Conservation (phyloP, 2,329 filamentous ascomycete genomes). For the Zymoseptoria ardabiliae region DNA sequence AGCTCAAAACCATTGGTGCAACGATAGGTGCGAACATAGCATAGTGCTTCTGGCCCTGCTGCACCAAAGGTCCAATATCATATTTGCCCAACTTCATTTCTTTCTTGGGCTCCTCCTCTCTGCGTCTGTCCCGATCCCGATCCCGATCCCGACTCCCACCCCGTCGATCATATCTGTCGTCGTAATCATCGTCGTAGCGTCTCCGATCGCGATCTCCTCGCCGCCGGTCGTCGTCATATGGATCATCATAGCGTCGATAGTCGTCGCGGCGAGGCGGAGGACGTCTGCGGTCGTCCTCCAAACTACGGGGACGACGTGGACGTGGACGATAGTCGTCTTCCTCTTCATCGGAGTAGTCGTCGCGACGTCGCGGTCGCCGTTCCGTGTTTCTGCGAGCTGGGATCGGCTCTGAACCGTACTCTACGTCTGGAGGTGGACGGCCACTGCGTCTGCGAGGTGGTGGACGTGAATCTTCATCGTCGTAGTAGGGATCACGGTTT, state of each 20-base stretch:
- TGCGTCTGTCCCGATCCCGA: constrained; percentile 9
- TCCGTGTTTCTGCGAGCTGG: constrained; percentile 22
- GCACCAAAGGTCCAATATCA: constrained; percentile 27
- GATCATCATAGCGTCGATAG: constrained; percentile 15
- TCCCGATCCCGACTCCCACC: constrained; percentile 14
- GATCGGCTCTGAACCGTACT: constrained; percentile 26
- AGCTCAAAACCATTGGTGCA: constrained; percentile 26
- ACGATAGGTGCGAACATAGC: constrained; percentile 26
- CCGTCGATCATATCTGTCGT: constrained; percentile 17
- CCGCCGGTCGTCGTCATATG: constrained; percentile 18
- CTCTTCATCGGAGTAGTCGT: constrained; percentile 19
- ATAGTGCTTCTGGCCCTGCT: constrained; percentile 30
- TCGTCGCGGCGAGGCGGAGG: constrained; percentile 13
- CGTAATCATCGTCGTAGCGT: constrained; percentile 17
- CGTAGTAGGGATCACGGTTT: constrained; percentile 11
- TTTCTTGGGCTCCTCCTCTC: constrained; percentile 14
- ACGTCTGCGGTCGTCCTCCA: constrained; percentile 14
- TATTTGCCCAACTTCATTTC: constrained; percentile 28
- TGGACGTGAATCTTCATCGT: constrained; percentile 22
- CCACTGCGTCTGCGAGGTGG: constrained; percentile 20
- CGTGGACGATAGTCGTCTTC: constrained; percentile 14
- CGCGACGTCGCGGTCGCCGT: constrained; percentile 16
- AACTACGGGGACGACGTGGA: constrained; percentile 9
- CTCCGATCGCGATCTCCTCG: constrained; percentile 11
- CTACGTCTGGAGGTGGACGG: constrained; percentile 15